Base-by-base conservation (phyloP, 768 basidiomycete species). In the Termitomyces sp. region DNA sequence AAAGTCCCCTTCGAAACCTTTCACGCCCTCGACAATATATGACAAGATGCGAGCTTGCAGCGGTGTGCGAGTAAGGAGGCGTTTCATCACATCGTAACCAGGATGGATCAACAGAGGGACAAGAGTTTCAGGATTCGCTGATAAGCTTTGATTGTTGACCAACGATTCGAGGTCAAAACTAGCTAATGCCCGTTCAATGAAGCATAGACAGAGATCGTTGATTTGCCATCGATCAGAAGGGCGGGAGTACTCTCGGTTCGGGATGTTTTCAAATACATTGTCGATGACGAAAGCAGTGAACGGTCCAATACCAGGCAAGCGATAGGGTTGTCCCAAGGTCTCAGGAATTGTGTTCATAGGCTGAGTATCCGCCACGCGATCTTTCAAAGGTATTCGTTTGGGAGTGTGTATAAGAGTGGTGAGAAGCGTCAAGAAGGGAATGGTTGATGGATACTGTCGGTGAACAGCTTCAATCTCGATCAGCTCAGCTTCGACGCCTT, bases 281-380 rank as follows among this genome's bases (percentile, higher is more conserved):
- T 98, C 94, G 59, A 96, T 73, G 55, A 95, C 88, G 67, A 96
- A 98, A n/a, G 80, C 74, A 11, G 86, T 78, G 71, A 90, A 96
- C 0, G 94, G 92, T 0, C 77, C 83, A 55, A 95, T 83, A 0
- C 94, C 94, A 1, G 89, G 86, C 16, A 85, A 70, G 22, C 94
- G 84, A 62, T 92, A 88, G 7, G 89, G 86, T 47, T 89, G 86
- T 0, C 94, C 94, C 5, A 95, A 74, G 43, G 75, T 76, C 56
- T 95, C 88, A 1, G 93, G 90, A 47, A 94, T 83, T 24, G 92
- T 89, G 67, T 87, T 85, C 51, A 85, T 70, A 1, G 87, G 72
- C 30, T 85, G 85, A 7, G 77, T 71, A 52, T 88, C 86, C 35
- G 78, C 67, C 16, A 87, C 70, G 13, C 82, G 78, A 58, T 83